Evolutionary conservation across 2,329 filamentous ascomycete genomes (phyloP), one percentile per base, ranked within the genome.

Genomic region (Dactylellina haptotyla): DNA sequence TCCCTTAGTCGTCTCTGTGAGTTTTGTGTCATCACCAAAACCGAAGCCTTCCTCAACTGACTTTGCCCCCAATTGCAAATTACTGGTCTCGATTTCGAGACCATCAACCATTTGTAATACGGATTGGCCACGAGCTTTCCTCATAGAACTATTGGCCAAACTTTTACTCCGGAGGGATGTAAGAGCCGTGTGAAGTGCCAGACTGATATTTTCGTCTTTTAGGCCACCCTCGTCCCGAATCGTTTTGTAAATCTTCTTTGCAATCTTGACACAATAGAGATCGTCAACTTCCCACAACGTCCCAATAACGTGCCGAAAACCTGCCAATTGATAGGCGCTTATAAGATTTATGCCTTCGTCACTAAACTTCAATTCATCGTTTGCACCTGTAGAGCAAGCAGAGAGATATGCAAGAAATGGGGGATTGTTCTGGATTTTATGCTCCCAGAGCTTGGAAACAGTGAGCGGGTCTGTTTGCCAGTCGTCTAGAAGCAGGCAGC

Each of bases 251-350:
- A 65, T 34, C 1, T 75, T 50, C 37, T 56, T 78, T 0, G 81
- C 79, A n/a, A 72, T 50, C 25, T 50, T 26, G 6, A 59, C 67
- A 34, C 67, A 64, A 26, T 41, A 23, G 9, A 10, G n/a, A 46
- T 72, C 82, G 9, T 77, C 65, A 0, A 82, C 80, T 5, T 79
- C 73, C 83, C 82, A 84, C 0, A 83, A 75, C 0, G 81, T 81
- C 0, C 82, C 82, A 48, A 84, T 75, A 8, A 63, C 57, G 43
- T 70, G 46, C 1, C 54, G 43, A 20, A 69, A 61, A n/a, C 64
- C 64, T 9, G 57, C 57, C 10, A 51, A 8, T 16, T 59, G 67
- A 25, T 32, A 58, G 5, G 58, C 50, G 30, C 23, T 41, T 5
- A 57, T 54, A 5, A 72, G 30, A n/a, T 65, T 51, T 12, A 65